Evolutionary conservation across 2,329 filamentous ascomycete genomes (phyloP), one percentile per base, ranked within the genome.

Genomic region (Neopestalotiopsis rosae): DNA sequence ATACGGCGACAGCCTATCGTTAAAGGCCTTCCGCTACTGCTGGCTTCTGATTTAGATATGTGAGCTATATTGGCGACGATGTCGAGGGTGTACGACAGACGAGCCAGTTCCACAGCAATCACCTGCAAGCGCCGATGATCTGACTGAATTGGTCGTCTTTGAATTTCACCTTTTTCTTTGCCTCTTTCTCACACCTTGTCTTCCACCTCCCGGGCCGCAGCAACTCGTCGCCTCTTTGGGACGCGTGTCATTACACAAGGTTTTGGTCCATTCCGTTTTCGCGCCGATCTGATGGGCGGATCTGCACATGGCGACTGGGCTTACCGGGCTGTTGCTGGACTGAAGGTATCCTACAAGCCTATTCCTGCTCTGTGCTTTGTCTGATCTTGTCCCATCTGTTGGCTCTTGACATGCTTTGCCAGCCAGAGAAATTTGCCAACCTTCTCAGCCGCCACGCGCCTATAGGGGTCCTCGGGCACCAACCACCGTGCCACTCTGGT

Each of bases 211-310:
- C 57, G 24, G 30, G 57, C 57, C 32, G 32, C 32, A 40, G 28
- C 12, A 61, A 62, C 14, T 62, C 30, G 34, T 62, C 59, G 14
- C 59, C 59, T 52, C 61, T 52, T 52, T 14, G 61, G 38, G 64
- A 58, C 52, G 64, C 64, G 45, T 66, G 64, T 58, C 64, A 38
- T 30, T 66, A 20, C 20, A 30, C 49, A 49, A 38, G 64, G 49
- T 66, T 28, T 66, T 66, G 42, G 24, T 56, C 42, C 32, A 34
- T 49, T 38, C 64, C 45, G 64, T 57, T 66, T 24, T 64, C 42
- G 61, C 64, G 45, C 64, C 64, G 45, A 66, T 58, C 64, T 49
- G 24, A n/a, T 58, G 38, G 14, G 64, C 62, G 52, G 45, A 66
- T 66, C 45, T 45, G 34, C 64, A 10, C 49, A 49, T 38, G 20